Conservation (phyloP, 352 stramenopile genomes). For the Phytophthora multivora region DNA sequence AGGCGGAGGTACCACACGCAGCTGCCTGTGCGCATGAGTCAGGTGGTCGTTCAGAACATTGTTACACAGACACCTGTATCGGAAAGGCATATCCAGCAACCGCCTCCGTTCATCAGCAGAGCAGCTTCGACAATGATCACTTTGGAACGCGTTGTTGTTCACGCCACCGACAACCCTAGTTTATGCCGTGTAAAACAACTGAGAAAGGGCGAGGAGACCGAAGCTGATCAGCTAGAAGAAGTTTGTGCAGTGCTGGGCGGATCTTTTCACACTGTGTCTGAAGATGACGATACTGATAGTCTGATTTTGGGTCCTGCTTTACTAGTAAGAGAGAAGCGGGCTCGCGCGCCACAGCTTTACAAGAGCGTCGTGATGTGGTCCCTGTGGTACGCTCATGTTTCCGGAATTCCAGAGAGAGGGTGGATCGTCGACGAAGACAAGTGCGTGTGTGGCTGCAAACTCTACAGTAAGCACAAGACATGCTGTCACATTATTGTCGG, state of each 20-base stretch:
- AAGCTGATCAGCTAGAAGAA: background rate
- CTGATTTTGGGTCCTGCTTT: background rate
- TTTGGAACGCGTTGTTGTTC: background rate
- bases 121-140: background rate
- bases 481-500: conserved; percentile 8
- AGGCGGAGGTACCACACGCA: conserved; percentile 13
- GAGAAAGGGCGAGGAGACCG: background rate
- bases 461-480: conserved; percentile 1
- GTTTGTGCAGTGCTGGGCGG: background rate
- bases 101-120: background rate
- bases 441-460: conserved; percentile 4
- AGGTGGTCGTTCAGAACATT: background rate
- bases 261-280: background rate
- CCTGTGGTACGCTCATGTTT: background rate
- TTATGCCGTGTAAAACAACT: background rate
- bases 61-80: background rate
- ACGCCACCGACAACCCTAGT: background rate
- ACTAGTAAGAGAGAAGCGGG: background rate
- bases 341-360: conserved; percentile 3
- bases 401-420: background rate
- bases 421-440: conserved; percentile 4
- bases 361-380: conserved; percentile 3
- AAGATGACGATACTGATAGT: background rate
- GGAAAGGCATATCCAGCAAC: background rate
- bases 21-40: background rate